Conservation (phyloP, 768 basidiomycete species). For the Leccinum barrowsii region DNA sequence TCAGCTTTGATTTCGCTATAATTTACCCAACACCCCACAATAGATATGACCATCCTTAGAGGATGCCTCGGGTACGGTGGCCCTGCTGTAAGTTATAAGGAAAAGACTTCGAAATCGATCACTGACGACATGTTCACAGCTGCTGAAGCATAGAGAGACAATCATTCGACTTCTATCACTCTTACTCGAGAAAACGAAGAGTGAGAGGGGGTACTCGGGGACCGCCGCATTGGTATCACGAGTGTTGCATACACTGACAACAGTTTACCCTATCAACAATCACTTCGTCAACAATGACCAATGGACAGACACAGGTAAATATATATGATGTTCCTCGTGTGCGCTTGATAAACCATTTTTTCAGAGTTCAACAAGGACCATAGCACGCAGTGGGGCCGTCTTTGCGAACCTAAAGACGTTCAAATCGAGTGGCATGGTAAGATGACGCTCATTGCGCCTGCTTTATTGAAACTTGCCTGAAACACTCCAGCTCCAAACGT, state of each 20-base stretch:
- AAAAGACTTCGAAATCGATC: neutral
- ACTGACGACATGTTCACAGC: conserved; percentile 35
- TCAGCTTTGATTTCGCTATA: neutral
- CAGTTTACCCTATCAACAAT: conserved; percentile 73
- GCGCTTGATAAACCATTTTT: neutral
- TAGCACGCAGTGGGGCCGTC: conserved; percentile 72
- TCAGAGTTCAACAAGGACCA: conserved; percentile 63
- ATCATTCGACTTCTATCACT: conserved; percentile 60
- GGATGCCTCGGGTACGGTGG: conserved; percentile 80
- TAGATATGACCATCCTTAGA: conserved; percentile 78
- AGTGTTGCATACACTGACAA: conserved; percentile 68
- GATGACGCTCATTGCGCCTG: neutral
- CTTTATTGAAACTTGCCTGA: conserved; percentile 7
- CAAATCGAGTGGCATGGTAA: conserved; percentile 85
- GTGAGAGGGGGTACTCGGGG: conserved; percentile 83
- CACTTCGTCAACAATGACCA: conserved; percentile 80
- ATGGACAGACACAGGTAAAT: conserved; percentile 73
- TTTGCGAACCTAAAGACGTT: conserved; percentile 76
- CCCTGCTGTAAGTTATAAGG: conserved; percentile 42
- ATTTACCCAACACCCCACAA: conserved; percentile 1
- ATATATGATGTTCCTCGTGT: neutral
- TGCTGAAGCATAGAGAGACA: conserved; percentile 65
- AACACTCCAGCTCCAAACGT: conserved; percentile 37
- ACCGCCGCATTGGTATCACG: conserved; percentile 76
- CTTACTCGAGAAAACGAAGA: conserved; percentile 77